Percentiles rank a stretch among this genome's conserved stretches.
Evolutionary conservation across 495 filamentous ascomycete species (phyloP).

Genomic region (Trichoderma gamsii): DNA sequence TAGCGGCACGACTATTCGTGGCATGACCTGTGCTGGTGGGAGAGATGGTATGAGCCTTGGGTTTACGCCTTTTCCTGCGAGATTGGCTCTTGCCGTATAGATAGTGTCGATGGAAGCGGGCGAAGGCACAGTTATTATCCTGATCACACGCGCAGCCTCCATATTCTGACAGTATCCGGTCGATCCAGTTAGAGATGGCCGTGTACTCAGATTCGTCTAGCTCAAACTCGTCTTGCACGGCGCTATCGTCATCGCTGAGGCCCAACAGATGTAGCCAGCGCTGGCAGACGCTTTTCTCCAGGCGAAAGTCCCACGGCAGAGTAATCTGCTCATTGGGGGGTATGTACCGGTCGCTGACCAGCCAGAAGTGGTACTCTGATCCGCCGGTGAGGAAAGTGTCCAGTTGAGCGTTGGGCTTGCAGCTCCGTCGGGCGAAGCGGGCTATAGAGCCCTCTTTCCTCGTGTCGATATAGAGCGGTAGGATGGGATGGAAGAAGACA

Average conservation of each 20-base stretch:
- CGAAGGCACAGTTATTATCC: constrained; percentile 59
- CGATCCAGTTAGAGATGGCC: constrained; percentile 49
- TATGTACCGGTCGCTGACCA: constrained; percentile 71
- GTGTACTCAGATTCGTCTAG: constrained; percentile 48
- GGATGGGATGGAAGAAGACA: constrained; percentile 73
- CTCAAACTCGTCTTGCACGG: constrained; percentile 29
- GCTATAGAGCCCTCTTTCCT: constrained; percentile 75
- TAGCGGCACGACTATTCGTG: constrained; percentile 73
- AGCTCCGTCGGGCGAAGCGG: constrained; percentile 83
- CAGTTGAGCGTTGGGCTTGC: constrained; percentile 73
- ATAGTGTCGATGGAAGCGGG: constrained; percentile 65
- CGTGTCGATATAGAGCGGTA: constrained; percentile 88
- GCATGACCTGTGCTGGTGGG: constrained; percentile 63
- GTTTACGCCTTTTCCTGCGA: constrained; percentile 60
- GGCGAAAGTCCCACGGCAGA: constrained; percentile 49
- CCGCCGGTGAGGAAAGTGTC: constrained; percentile 73
- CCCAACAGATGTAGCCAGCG: constrained; percentile 45
- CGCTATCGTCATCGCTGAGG: constrained; percentile 40
- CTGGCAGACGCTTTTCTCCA: constrained; percentile 37
- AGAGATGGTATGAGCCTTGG: constrained; percentile 50
- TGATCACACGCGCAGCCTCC: constrained; percentile 81
- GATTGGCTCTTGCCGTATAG: constrained; percentile 38
- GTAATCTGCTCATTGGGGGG: constrained; percentile 50
- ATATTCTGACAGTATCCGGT: constrained; percentile 71
- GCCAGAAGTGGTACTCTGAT: constrained; percentile 80